Percentiles rank a stretch among this genome's conserved stretches.
phyloP scores from a whole-genome alignment of 805 yeast genomes.

The Schizosaccharomyces cryophilus region DNA sequence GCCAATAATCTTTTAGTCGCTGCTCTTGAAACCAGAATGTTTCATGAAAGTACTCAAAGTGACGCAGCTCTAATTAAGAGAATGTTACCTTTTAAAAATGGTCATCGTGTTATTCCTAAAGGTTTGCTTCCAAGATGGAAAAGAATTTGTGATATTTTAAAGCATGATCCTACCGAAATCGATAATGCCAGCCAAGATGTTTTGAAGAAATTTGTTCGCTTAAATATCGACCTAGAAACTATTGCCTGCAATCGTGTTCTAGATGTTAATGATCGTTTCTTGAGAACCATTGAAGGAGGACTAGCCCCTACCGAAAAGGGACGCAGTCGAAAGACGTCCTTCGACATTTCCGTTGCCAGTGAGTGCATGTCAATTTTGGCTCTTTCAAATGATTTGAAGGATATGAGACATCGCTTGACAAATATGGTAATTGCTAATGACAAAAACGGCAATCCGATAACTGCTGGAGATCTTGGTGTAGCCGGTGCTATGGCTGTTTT shows the following conservation, averaged over 20 bases:
- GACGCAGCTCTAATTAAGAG: conserved; percentile 60
- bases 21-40: conserved; percentile 89
- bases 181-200: conserved; percentile 65
- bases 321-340: conserved; percentile 61
- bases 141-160: conserved; percentile 8
- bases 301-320: conserved; percentile 86
- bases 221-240: conserved; percentile 72
- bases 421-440: conserved; percentile 71
- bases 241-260: conserved; percentile 84
- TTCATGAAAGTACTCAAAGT: conserved; percentile 76
- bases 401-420: conserved; percentile 72
- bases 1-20: conserved; percentile 89
- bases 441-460: conserved; percentile 50
- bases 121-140: conserved; percentile 26
- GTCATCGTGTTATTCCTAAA: conserved; percentile 50
- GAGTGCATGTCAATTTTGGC: conserved; percentile 94
- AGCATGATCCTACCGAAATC: conserved; percentile 58
- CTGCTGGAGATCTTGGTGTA: conserved; percentile 83
- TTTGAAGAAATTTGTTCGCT: conserved; percentile 45
- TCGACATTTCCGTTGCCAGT: conserved; percentile 88
- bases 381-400: conserved; percentile 47
- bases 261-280: conserved; percentile 77
- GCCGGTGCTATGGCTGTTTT: conserved; percentile 91
- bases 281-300: conserved; percentile 73
- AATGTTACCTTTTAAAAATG: conserved; percentile 67